A percentile compares a stretch with the other conserved stretches of the same genome.
Evolutionary conservation across 805 yeast species (phyloP).

Genomic region (Saccharomycopsis fermentans): DNA sequence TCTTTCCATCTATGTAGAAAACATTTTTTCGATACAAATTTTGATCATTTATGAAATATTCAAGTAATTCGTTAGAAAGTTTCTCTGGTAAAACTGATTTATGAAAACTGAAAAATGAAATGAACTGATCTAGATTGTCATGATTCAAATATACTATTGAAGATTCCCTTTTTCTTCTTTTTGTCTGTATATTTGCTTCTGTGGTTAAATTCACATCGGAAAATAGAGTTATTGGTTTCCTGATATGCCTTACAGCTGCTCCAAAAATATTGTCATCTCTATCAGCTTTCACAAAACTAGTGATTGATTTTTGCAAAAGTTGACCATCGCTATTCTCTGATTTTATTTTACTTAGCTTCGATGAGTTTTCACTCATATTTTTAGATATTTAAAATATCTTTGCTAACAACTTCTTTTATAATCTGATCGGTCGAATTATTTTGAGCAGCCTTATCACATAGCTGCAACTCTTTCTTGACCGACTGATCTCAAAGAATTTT

Average conservation of each 20-base stretch:
- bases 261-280: background rate
- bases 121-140: constrained; percentile 6
- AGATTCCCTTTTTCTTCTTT: constrained; percentile 31
- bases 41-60: constrained; percentile 33
- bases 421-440: background rate
- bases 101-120: constrained; percentile 44
- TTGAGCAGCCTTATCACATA: no score
- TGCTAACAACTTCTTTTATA: no score
- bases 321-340: background rate
- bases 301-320: background rate
- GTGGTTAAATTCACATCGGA: background rate
- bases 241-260: background rate
- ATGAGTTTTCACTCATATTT: no score
- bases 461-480: background rate
- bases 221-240: background rate
- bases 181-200: background rate
- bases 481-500: background rate
- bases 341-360: background rate
- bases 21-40: constrained; percentile 31
- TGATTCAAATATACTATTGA: constrained; percentile 17
- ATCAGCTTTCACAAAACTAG: background rate
- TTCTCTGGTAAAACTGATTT: constrained; percentile 42
- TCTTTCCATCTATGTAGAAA: constrained; percentile 55
- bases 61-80: constrained; percentile 36
- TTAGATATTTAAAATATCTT: no score